Conservation (phyloP, 805 yeast species). For the Starmerella etchellsii region DNA sequence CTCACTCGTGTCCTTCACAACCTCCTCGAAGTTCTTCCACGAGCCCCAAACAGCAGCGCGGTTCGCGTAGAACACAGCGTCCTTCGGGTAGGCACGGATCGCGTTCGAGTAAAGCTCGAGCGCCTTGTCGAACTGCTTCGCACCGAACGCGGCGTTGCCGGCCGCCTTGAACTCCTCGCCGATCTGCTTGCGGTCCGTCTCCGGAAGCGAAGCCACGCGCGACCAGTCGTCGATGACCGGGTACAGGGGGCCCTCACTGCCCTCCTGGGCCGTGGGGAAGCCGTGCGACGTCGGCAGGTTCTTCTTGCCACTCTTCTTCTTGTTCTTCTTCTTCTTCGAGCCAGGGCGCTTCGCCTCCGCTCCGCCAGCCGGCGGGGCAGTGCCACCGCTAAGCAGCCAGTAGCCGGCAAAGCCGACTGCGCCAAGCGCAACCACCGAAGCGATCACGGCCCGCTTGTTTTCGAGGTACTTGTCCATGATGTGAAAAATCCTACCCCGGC, state of each 20-base stretch:
- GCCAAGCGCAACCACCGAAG: slow-evolving; percentile 50
- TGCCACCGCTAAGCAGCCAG: slow-evolving; percentile 24
- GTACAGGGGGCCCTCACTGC: slow-evolving; percentile 25
- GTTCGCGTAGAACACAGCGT: slow-evolving; percentile 86
- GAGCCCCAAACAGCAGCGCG: slow-evolving; percentile 93
- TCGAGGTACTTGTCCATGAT: slow-evolving; percentile 30
- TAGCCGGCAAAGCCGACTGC: slow-evolving; percentile 52
- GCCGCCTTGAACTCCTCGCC: slow-evolving; percentile 74
- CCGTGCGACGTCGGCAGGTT: slow-evolving; percentile 21
- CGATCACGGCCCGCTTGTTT: slow-evolving; percentile 47
- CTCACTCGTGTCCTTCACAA: slow-evolving; percentile 71
- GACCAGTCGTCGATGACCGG: slow-evolving; percentile 25
- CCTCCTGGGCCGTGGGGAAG: slow-evolving; percentile 19
- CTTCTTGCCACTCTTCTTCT: slow-evolving; percentile 26
- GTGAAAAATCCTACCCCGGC: not conserved
- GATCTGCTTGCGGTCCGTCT: slow-evolving; percentile 33
- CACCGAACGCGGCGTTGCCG: slow-evolving; percentile 71
- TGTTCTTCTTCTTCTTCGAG: slow-evolving; percentile 29
- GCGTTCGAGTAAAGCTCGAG: slow-evolving; percentile 71
- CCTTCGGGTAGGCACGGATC: slow-evolving; percentile 48
- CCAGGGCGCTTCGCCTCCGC: not conserved
- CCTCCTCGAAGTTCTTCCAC: slow-evolving; percentile 64
- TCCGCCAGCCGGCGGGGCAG: not conserved
- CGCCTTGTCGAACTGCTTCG: slow-evolving; percentile 60
- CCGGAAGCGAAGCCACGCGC: slow-evolving; percentile 18